A percentile compares a stretch with the other conserved stretches of the same genome.
Conservation (phyloP, 2,329 filamentous ascomycete species). For the Fonsecaea pedrosoi region DNA sequence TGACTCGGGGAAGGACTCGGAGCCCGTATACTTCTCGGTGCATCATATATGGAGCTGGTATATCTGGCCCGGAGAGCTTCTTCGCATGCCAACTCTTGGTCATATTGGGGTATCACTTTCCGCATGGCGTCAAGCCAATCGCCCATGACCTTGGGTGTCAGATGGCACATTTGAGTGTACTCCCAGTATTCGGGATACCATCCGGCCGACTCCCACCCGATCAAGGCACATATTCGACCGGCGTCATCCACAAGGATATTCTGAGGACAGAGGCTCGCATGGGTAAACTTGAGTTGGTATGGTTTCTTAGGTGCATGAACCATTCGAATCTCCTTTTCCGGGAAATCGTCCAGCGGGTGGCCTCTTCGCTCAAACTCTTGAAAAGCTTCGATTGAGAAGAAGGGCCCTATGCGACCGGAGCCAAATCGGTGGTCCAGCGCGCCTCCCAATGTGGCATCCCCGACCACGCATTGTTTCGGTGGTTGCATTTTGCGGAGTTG, state of each 20-base stretch:
- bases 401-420: slow-evolving; percentile 36
- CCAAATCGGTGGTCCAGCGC: slow-evolving; percentile 40
- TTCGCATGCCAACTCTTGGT: slow-evolving; percentile 38
- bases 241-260: slow-evolving; percentile 43
- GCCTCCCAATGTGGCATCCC: slow-evolving; percentile 39
- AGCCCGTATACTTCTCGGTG: slow-evolving; percentile 36
- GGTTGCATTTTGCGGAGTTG: slow-evolving; percentile 40
- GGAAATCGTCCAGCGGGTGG: slow-evolving; percentile 35
- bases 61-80: slow-evolving; percentile 35
- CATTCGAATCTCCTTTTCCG: slow-evolving; percentile 34
- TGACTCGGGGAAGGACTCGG: slow-evolving; percentile 36
- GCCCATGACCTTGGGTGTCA: slow-evolving; percentile 33
- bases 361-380: slow-evolving; percentile 39
- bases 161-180: slow-evolving; percentile 42
- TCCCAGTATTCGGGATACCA: slow-evolving; percentile 46
- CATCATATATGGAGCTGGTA: slow-evolving; percentile 36
- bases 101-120: slow-evolving; percentile 35
- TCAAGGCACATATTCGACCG: slow-evolving; percentile 40
- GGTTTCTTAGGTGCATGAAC: slow-evolving; percentile 35
- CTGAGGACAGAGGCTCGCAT: slow-evolving; percentile 42
- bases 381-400: slow-evolving; percentile 39
- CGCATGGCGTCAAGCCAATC: slow-evolving; percentile 39
- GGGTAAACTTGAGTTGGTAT: slow-evolving; percentile 43
- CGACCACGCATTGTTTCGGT: slow-evolving; percentile 39
- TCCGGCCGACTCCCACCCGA: slow-evolving; percentile 44